Evolutionary conservation across 148 eudicot species (phyloP), one percentile per base, ranked within the genome.

Genomic region (Fallopia convolvulus): DNA sequence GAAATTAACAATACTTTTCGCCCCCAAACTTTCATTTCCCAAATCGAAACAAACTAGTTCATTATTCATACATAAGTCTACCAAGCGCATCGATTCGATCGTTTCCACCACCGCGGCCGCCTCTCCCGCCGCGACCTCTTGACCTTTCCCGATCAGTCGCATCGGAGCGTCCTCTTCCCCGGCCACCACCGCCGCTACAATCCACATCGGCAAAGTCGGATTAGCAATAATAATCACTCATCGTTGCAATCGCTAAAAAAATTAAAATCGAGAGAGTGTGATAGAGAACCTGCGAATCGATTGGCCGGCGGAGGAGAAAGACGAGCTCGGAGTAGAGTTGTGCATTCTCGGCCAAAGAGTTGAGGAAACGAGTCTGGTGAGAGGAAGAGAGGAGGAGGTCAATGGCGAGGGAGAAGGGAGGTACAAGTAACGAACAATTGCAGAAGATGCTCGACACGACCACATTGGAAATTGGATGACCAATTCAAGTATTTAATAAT

Each of bases 81-180:
- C 97, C 99, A 76, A 95, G 93, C 56, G 91, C 87, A 79, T 95
- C 94, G 80, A 93, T 86, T 78, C 87, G 92, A 76, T 90, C 87
- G 70, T 86, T 83, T 60, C 78, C 77, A 42, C 83, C 80, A 20
- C 84, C 81, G 9, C 89, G 80, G 65, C 86, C 86, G 33, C 89
- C 81, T 11, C 84, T 79, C 8, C 89, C 81, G 58, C 86, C 87
- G 21, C 89, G 83, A 39, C 91, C 90, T 80, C 83, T 80, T 40
- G 92, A 82, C 47, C 90, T 83, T 70, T 56, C 87, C 4, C 77
- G 80, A 50, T 76, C 80, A 68, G 41, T 14, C 86, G 50, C 78
- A 48, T 82, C 86, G 9, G 52, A 72, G 78, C 76, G 39, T 5
- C 87, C 87, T 80, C 84, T 85, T 58, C 88, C 98, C 78, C 87